These are phyloP conservation scores for Paecilomyces variotii DNA, from an alignment of 2,329 filamentous ascomycete genomes.

Conservation along the genomic window DNA sequence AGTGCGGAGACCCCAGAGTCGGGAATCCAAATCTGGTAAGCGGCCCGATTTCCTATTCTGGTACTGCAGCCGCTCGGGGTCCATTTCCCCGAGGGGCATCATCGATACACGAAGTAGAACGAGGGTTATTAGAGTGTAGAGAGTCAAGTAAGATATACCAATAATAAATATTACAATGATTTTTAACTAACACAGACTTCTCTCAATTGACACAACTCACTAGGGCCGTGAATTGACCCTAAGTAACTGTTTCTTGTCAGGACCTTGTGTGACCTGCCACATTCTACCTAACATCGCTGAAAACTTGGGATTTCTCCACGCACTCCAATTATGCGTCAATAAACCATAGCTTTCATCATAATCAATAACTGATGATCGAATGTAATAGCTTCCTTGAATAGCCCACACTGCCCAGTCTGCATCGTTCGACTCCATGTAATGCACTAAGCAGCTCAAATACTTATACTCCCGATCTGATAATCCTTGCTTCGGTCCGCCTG, in stretches of 20 bases:
- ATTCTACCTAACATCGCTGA: slow-evolving; percentile 26
- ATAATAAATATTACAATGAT: too few relatives aligned
- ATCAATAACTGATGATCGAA: slow-evolving; percentile 44
- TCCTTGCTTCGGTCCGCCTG: slow-evolving; percentile 31
- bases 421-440: slow-evolving; percentile 49
- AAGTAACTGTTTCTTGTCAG: slow-evolving; percentile 11
- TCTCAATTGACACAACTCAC: too few relatives aligned
- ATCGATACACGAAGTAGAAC: neutral
- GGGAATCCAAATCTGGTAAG: slow-evolving; percentile 5
- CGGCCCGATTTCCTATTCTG: slow-evolving; percentile 7
- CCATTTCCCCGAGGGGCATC: neutral
- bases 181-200: too few relatives aligned
- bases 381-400: slow-evolving; percentile 52
- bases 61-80: slow-evolving; percentile 5
- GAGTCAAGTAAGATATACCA: too few relatives aligned
- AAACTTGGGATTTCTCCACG: slow-evolving; percentile 31
- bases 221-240: too few relatives aligned
- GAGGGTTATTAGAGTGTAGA: too few relatives aligned
- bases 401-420: slow-evolving; percentile 55
- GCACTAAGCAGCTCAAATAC: slow-evolving; percentile 47
- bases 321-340: slow-evolving; percentile 38
- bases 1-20: neutral
- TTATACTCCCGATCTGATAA: slow-evolving; percentile 37
- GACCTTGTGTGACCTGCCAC: slow-evolving; percentile 37
- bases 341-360: slow-evolving; percentile 48